Percentiles rank a stretch among this genome's conserved stretches.
Conservation (phyloP, 371 early-diverging fungal species). For the Chytridium lagenaria region DNA sequence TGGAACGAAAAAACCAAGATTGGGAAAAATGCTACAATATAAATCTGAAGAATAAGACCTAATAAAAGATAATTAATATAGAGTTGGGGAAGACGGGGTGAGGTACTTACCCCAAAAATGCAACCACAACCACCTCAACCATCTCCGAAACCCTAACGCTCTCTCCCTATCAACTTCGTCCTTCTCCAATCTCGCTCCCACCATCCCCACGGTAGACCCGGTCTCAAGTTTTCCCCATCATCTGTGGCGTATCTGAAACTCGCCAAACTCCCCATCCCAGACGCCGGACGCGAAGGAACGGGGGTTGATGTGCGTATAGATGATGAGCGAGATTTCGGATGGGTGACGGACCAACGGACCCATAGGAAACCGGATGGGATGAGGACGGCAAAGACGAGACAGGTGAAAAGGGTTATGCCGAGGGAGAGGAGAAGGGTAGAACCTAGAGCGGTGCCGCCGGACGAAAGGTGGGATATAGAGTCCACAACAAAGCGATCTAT, state of each 20-base stretch:
- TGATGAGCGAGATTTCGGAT: too few species aligned
- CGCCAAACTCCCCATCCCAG: background rate
- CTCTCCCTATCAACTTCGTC: background rate
- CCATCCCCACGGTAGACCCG: background rate
- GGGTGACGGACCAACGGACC: background rate
- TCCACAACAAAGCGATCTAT: background rate
- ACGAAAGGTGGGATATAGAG: background rate
- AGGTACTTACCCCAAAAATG: constrained; percentile 7
- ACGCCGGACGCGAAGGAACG: background rate
- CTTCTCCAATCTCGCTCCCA: background rate
- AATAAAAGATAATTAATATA: background rate
- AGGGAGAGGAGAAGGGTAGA: background rate
- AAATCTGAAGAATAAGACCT: constrained; percentile 6
- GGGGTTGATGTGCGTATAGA: too few species aligned
- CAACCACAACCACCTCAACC: constrained; percentile 8
- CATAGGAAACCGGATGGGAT: background rate
- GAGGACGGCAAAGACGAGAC: background rate
- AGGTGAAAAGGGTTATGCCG: background rate
- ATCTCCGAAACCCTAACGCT: background rate
- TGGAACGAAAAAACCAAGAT: constrained; percentile 1
- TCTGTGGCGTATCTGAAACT: background rate
- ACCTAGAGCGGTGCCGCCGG: background rate
- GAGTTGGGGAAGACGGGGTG: too few species aligned
- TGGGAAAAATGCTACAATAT: background rate
- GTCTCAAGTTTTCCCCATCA: background rate